Evolutionary conservation across 1,284 basidiomycete species (phyloP), one percentile per base, ranked within the genome.

Genomic region (Leccinum pachyderme): DNA sequence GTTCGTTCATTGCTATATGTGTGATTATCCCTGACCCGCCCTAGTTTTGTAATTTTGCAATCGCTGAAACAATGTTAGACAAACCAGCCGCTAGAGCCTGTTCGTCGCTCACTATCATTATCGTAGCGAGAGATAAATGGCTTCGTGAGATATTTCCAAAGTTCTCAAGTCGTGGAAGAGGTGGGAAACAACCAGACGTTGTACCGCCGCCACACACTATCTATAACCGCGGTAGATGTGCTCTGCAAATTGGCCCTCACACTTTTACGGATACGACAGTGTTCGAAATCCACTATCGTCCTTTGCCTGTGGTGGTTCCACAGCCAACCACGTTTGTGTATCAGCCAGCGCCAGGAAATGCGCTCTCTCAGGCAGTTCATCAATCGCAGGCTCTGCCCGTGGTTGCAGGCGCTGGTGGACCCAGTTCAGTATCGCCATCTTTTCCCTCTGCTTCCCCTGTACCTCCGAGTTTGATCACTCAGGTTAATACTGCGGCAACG

Each of bases 221-320:
- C 51, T 80, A 81, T 61, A 75, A 76, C 28, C 76, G 85, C 37
- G 87, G 86, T 37, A 81, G 77, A 66, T 90, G 83, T 65, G 80
- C 84, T 50, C 66, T 91, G 39, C 76, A 81, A 63, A 81, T 91
- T 32, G 89, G 89, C 7, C 89, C 89, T 9, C 87, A 89, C 66
- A 70, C 76, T 22, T 90, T 90, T 63, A 63, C 73, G 33, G 81
- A 84, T 33, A 88, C 86, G 0, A 73, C 77, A 0, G 74, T 91
- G 52, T 88, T 82, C 58, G 87, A 90, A 71, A 85, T 86, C 11
- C 79, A 83, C 60, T 85, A 84, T 66, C 67, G 67, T 12, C 46
- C 60, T 27, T 48, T 64, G 31, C 61, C 59, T 7, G 46, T 58
- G n/a, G 18, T 55, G 3, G 51, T 51, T 31, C 27, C 74, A 1